These are phyloP conservation scores for Rhodotorula taiwanensis DNA, from an alignment of 768 basidiomycete genomes.

Conservation along the genomic window DNA sequence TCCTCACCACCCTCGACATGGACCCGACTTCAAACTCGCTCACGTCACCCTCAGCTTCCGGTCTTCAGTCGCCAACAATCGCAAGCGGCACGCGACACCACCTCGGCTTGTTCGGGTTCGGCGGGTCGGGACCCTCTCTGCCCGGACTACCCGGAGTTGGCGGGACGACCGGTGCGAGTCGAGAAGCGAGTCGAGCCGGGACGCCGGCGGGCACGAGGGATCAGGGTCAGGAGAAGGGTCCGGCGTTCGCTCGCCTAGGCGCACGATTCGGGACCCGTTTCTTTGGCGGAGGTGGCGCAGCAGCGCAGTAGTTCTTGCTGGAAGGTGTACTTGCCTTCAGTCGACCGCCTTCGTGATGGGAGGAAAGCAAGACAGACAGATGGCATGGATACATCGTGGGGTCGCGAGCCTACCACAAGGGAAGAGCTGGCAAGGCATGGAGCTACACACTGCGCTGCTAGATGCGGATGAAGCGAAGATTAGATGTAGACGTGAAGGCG, in stretches of 20 bases:
- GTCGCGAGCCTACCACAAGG: too few species aligned
- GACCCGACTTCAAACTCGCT: constrained; percentile 53
- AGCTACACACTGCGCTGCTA: too few species aligned
- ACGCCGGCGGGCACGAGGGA: constrained; percentile 7
- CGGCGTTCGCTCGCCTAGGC: constrained; percentile 23
- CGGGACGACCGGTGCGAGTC: constrained; percentile 1
- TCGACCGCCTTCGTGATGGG: too few species aligned
- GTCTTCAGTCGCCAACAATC: constrained; percentile 39
- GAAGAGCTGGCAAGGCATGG: too few species aligned
- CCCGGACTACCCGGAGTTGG: constrained; percentile 3
- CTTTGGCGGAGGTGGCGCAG: constrained; percentile 15
- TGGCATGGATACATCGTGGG: too few species aligned
- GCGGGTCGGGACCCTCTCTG: neutral
- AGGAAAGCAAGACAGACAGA: too few species aligned
- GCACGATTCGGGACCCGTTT: constrained; percentile 22
- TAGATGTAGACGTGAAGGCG: too few species aligned
- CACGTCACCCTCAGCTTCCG: constrained; percentile 27
- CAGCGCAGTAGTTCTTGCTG: too few species aligned
- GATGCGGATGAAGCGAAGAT: too few species aligned
- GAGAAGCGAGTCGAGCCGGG: constrained; percentile 12
- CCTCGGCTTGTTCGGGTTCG: constrained; percentile 8
- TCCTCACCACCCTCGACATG: constrained; percentile 92
- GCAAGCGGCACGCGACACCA: neutral
- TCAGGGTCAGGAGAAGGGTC: constrained; percentile 2
- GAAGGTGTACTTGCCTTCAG: too few species aligned